phyloP scores from a whole-genome alignment of 257 asterid species.

The Nyctanthes arbortristis region DNA sequence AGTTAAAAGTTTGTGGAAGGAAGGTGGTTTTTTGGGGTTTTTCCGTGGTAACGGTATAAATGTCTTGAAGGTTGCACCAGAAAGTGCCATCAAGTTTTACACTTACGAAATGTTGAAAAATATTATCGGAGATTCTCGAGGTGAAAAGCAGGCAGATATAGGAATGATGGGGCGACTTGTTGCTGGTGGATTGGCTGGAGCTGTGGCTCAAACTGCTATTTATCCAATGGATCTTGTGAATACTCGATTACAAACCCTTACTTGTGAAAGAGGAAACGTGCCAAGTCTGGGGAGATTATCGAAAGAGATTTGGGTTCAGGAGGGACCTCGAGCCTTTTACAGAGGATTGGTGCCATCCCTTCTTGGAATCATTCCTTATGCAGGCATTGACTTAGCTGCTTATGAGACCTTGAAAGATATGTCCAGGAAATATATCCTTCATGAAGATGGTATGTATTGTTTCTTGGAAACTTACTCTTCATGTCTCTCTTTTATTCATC shows the following conservation, averaged over 20 bases:
- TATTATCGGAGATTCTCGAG: conserved; percentile 52
- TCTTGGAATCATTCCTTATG: conserved; percentile 93
- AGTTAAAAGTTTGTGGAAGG: conserved; percentile 62
- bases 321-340: conserved; percentile 95
- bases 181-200: conserved; percentile 97
- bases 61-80: conserved; percentile 95
- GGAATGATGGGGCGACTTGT: conserved; percentile 75
- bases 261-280: conserved; percentile 64
- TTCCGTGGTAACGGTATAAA: conserved; percentile 94
- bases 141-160: conserved; percentile 47
- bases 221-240: conserved; percentile 99
- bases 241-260: conserved; percentile 81
- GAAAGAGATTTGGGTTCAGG: conserved; percentile 78
- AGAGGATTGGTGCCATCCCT: conserved; percentile 91
- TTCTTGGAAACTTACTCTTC: neutral
- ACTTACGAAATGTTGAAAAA: conserved; percentile 75
- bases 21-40: conserved; percentile 69
- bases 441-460: conserved; percentile 64
- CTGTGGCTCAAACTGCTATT: conserved; percentile 92
- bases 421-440: conserved; percentile 73
- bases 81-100: conserved; percentile 95
- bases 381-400: conserved; percentile 90
- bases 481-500: conserved; percentile 10
- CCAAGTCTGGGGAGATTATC: conserved; percentile 74
- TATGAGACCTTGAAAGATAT: conserved; percentile 89